Conservation (phyloP, 2,329 filamentous ascomycete genomes). For the Emydomyces testavorans region DNA sequence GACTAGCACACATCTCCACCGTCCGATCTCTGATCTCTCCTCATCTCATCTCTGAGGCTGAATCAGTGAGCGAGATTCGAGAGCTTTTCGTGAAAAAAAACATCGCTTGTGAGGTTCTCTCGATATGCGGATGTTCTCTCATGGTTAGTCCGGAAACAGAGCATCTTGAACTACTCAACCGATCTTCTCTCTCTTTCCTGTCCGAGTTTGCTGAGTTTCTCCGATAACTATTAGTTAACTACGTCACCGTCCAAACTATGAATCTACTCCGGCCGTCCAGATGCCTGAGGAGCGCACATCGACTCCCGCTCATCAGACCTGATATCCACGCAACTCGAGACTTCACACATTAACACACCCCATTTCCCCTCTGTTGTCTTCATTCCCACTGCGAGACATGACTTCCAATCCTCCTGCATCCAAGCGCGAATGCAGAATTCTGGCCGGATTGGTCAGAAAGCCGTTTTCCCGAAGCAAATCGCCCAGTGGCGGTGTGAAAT, state of each 20-base stretch:
- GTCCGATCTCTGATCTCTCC: too few relatives aligned
- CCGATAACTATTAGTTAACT: too few relatives aligned
- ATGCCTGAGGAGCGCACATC: background rate
- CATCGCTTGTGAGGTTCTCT: too few relatives aligned
- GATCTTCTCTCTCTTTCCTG: too few relatives aligned
- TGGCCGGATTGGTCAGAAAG: background rate
- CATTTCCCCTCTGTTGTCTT: background rate
- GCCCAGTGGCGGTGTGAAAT: constrained; percentile 2
- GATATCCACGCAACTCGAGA: background rate
- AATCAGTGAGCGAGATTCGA: too few relatives aligned
- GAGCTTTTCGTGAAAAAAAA: too few relatives aligned
- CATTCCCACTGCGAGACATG: background rate
- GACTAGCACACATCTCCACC: too few relatives aligned
- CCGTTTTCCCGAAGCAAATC: background rate
- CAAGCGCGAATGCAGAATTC: background rate
- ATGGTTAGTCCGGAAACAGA: too few relatives aligned
- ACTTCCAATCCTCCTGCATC: background rate
- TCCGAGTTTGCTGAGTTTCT: too few relatives aligned
- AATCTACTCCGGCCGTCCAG: background rate
- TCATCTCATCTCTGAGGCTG: too few relatives aligned
- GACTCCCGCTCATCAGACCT: background rate
- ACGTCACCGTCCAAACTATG: background rate
- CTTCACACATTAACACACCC: background rate
- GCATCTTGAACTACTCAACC: too few relatives aligned
- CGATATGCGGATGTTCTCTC: too few relatives aligned